phyloP scores from a whole-genome alignment of 345 rosid genomes.

The Citrus australasica region DNA sequence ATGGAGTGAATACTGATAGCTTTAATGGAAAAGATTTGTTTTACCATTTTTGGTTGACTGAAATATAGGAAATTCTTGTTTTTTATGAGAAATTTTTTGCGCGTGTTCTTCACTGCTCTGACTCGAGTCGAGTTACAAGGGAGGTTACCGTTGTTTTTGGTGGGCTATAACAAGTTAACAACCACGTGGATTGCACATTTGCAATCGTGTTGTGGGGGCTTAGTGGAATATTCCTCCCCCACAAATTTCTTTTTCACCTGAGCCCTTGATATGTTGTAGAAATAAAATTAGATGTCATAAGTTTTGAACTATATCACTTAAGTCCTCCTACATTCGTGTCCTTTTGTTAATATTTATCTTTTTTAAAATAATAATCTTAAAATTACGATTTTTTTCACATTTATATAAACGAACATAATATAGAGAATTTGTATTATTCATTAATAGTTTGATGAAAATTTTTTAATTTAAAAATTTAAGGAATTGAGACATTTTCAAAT shows the following conservation, averaged over 20 bases:
- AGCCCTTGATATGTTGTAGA: too few species aligned
- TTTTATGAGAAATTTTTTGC: not conserved
- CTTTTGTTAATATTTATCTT: too few species aligned
- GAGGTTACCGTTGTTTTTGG: not conserved
- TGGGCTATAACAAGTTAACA: not conserved
- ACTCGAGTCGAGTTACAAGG: not conserved
- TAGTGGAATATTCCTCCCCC: not conserved
- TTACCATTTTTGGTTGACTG: slow-evolving; percentile 16
- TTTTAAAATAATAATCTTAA: too few species aligned
- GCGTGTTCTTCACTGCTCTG: not conserved
- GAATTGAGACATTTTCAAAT: too few species aligned
- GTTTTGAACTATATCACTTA: too few species aligned
- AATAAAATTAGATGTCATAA: too few species aligned
- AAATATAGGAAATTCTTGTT: not conserved
- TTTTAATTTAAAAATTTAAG: too few species aligned
- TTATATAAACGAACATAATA: too few species aligned
- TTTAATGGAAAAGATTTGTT: slow-evolving; percentile 10
- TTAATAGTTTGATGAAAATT: too few species aligned
- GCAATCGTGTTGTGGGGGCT: not conserved
- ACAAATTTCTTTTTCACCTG: not conserved
- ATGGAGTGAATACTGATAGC: slow-evolving; percentile 18
- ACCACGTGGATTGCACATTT: not conserved
- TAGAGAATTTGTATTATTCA: too few species aligned
- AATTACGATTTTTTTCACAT: too few species aligned
- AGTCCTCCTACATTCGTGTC: too few species aligned